Conservation (phyloP, 176 grass and related monocot species). For the Aegilops tauschii region DNA sequence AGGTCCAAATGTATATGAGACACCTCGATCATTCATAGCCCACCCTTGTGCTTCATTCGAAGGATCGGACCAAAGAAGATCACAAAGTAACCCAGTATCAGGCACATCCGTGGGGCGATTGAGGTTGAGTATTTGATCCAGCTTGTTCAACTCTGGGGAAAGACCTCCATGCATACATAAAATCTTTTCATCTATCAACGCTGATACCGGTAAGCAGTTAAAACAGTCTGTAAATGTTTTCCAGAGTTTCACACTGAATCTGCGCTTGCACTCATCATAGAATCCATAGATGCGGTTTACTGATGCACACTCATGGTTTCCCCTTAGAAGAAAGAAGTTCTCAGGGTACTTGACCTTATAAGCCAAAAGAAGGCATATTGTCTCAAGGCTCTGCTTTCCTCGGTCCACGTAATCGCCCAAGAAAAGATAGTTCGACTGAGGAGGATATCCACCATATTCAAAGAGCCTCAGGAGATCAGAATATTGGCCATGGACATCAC, state of each 20-base stretch:
- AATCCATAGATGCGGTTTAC: slow-evolving; percentile 81
- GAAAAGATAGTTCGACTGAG: slow-evolving; percentile 71
- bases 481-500: slow-evolving; percentile 82
- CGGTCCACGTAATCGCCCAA: slow-evolving; percentile 82
- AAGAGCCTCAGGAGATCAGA: slow-evolving; percentile 80
- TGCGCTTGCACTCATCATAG: slow-evolving; percentile 80
- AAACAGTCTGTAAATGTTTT: slow-evolving; percentile 79
- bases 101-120: slow-evolving; percentile 62
- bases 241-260: slow-evolving; percentile 73
- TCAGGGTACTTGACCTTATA: slow-evolving; percentile 85
- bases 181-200: slow-evolving; percentile 76
- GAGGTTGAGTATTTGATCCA: slow-evolving; percentile 66
- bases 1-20: slow-evolving; percentile 65
- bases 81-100: slow-evolving; percentile 67
- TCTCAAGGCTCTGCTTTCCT: slow-evolving; percentile 83
- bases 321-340: slow-evolving; percentile 73
- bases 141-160: slow-evolving; percentile 69
- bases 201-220: slow-evolving; percentile 68
- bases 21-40: slow-evolving; percentile 80
- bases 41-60: slow-evolving; percentile 54
- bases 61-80: slow-evolving; percentile 86
- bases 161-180: slow-evolving; percentile 78
- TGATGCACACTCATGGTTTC: slow-evolving; percentile 80
- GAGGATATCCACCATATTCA: slow-evolving; percentile 71
- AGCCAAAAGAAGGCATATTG: slow-evolving; percentile 79